Percentiles rank a stretch among this genome's conserved stretches.
phyloP scores from a whole-genome alignment of 2,329 filamentous ascomycete genomes.

The Aspergillus arachidicola region DNA sequence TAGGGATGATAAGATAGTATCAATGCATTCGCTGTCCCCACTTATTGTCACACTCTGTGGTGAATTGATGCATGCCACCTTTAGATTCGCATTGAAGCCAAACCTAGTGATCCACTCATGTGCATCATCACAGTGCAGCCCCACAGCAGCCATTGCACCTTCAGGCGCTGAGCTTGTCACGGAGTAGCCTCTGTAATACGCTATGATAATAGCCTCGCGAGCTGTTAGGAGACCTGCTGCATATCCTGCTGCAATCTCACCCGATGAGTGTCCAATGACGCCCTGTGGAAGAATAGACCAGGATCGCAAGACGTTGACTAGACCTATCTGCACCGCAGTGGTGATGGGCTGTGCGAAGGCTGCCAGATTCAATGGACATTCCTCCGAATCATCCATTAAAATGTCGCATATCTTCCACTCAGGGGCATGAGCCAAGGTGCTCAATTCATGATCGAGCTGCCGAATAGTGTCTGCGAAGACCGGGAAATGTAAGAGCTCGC shows the following conservation, averaged over 20 bases:
- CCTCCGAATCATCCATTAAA: background rate
- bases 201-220: constrained; percentile 7
- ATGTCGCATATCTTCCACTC: background rate
- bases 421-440: background rate
- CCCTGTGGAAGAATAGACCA: constrained; percentile 45
- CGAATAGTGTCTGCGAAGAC: constrained; percentile 20
- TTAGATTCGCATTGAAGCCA: background rate
- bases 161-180: background rate
- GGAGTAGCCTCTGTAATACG: constrained; percentile 11
- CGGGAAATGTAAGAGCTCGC: constrained; percentile 20
- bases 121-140: background rate
- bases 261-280: constrained; percentile 51
- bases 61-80: background rate
- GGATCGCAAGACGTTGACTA: constrained; percentile 48
- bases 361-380: background rate
- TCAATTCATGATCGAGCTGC: background rate
- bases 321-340: constrained; percentile 50
- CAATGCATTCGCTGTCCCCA: constrained; percentile 20
- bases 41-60: constrained; percentile 23
- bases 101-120: background rate
- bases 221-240: constrained; percentile 36
- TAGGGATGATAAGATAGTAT: constrained; percentile 23
- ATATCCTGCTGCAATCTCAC: constrained; percentile 54
- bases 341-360: background rate
- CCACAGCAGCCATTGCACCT: constrained; percentile 12